Base-by-base conservation (phyloP, 768 basidiomycete species). In the Suillus placidus region DNA sequence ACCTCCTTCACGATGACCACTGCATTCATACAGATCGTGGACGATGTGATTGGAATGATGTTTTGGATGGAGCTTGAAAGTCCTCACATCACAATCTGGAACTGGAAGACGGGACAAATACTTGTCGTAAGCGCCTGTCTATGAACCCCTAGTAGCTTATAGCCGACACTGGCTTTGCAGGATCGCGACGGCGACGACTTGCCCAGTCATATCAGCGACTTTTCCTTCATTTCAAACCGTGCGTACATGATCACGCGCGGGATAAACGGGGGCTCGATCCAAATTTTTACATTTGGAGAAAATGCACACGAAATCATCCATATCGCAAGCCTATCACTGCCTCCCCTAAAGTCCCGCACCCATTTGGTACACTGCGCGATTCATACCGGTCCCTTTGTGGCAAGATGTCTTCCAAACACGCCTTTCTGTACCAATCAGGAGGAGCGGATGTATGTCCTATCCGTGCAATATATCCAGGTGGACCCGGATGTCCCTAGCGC, bases 1-100 rank as follows among this genome's bases (percentile, higher is more conserved):
- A 42, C 74, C 57, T n/a, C 66, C 49, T 67, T 73, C 26, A 66
- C 69, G n/a, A 47, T 72, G 58, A 70, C 68, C 63, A 76, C 66
- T 37, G 78, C 80, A 12, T 78, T 80, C 64, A 76, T 87, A 6
- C 85, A 88, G 71, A 78, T 88, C 56, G 85, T 80, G 2, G 81
- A 82, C 32, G 87, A 89, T 65, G 75, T 86, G 37, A 70, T 89
- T 38, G 87, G 81, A 6, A 72, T 85, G 58, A 82, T 84, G 72
- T 79, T 79, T 62, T 80, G 76, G 69, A 58, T 74, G 40, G 71
- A 76, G 20, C 64, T 69, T 0, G 45, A 63, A 0, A 62, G 58
- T 26, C 72, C 80, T 12, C 73, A 68, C 12, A 76, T 77, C 30
- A 66, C 68, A n/a, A 54, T 73, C 34, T 88, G 85, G 85, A 83